phyloP scores from a whole-genome alignment of 2,329 filamentous ascomycete genomes.

The Aspergillus sergii region DNA sequence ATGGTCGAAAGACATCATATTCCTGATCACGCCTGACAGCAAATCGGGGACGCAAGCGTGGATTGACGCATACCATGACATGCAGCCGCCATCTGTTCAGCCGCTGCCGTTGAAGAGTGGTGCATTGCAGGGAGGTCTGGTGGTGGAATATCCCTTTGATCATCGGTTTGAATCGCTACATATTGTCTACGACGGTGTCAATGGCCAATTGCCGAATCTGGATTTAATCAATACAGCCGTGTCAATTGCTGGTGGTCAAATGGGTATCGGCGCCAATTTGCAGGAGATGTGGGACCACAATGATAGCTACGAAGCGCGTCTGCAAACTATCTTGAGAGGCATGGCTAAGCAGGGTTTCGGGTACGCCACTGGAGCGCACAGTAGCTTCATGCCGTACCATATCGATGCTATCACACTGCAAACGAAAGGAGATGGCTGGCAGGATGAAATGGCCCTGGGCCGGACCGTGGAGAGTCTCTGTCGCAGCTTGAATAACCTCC shows the following conservation, averaged over 20 bases:
- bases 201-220: slow-evolving; percentile 92
- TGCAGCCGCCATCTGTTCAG: slow-evolving; percentile 71
- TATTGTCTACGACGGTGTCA: slow-evolving; percentile 91
- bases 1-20: slow-evolving; percentile 98
- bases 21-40: slow-evolving; percentile 86
- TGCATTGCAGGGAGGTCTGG: slow-evolving; percentile 86
- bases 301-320: slow-evolving; percentile 76
- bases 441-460: slow-evolving; percentile 96
- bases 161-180: slow-evolving; percentile 85
- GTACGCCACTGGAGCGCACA: slow-evolving; percentile 86
- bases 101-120: slow-evolving; percentile 87
- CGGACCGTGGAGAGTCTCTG: slow-evolving; percentile 87
- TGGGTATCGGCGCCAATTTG: slow-evolving; percentile 81
- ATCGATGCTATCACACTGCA: slow-evolving; percentile 94
- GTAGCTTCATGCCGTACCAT: slow-evolving; percentile 95
- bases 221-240: slow-evolving; percentile 95
- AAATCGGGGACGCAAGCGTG: slow-evolving; percentile 90
- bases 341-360: slow-evolving; percentile 92
- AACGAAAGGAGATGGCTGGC: slow-evolving; percentile 87
- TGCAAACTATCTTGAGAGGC: slow-evolving; percentile 85
- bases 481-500: slow-evolving; percentile 89
- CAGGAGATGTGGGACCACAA: slow-evolving; percentile 82
- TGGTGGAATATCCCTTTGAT: slow-evolving; percentile 89
- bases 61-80: slow-evolving; percentile 96
- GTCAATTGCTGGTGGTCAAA: slow-evolving; percentile 83